phyloP scores from a whole-genome alignment of 306 rosid genomes.

The Vigna mungo region DNA sequence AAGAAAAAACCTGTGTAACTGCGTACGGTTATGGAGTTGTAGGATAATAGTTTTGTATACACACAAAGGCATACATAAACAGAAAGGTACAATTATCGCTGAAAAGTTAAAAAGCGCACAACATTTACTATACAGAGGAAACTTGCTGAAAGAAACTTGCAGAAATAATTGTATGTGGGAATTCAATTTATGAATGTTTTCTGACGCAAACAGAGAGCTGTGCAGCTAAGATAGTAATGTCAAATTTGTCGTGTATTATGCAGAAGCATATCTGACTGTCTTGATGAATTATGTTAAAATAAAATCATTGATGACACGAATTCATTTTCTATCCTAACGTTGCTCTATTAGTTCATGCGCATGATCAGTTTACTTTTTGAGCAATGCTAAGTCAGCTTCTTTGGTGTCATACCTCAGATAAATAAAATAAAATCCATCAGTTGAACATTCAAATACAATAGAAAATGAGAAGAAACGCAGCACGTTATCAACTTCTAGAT shows the following conservation, averaged over 20 bases:
- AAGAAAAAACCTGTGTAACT: neutral
- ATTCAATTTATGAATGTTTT: slow-evolving; percentile 15
- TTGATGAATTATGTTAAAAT: neutral
- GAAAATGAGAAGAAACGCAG: slow-evolving; percentile 16
- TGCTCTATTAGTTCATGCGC: neutral
- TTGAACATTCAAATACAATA: neutral
- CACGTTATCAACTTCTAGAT: slow-evolving; percentile 24
- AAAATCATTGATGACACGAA: neutral
- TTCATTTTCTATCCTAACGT: neutral
- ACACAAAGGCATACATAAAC: neutral
- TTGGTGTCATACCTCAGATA: slow-evolving; percentile 1
- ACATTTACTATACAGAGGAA: neutral
- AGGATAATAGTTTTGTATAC: neutral
- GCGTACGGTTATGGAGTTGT: neutral
- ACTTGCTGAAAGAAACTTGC: slow-evolving; percentile 4
- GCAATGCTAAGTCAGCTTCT: neutral
- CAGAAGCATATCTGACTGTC: neutral
- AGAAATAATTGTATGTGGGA: neutral
- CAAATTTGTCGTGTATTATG: slow-evolving; percentile 17
- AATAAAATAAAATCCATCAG: neutral
- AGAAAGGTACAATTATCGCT: neutral
- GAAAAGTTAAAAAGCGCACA: neutral
- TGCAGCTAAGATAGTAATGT: neutral
- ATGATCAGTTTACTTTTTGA: neutral
- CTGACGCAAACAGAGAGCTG: neutral